Evolutionary conservation across 1,139 yeast genomes (phyloP).

Genomic region (Candida dubliniensis): DNA sequence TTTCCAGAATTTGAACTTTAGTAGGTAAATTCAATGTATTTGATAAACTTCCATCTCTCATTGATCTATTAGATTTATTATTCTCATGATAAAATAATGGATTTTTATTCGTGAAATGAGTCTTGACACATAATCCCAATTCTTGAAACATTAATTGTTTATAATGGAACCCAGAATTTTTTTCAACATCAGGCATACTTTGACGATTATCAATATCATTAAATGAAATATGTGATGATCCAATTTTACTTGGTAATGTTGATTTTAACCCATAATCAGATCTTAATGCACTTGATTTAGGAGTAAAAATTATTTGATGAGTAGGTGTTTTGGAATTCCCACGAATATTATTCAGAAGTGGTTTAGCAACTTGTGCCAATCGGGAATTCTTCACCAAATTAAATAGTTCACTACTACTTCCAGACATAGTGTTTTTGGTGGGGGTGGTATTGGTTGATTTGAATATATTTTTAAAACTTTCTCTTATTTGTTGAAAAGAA

Average conservation of each 20-base stretch:
- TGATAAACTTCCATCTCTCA: slow-evolving; percentile 27
- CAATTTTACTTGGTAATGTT: slow-evolving; percentile 44
- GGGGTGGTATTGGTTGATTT: not conserved
- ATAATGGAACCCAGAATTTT: slow-evolving; percentile 40
- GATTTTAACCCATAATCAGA: slow-evolving; percentile 48
- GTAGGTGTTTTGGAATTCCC: slow-evolving; percentile 37
- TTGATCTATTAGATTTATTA: slow-evolving; percentile 20
- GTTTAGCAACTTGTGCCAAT: slow-evolving; percentile 49
- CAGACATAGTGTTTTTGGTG: slow-evolving; percentile 1
- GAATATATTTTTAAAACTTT: too few species aligned
- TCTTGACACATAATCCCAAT: slow-evolving; percentile 37
- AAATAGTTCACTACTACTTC: slow-evolving; percentile 20
- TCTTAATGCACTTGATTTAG: slow-evolving; percentile 42
- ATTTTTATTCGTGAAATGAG: slow-evolving; percentile 29
- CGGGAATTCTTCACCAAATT: slow-evolving; percentile 43
- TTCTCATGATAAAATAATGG: slow-evolving; percentile 34
- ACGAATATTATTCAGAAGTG: slow-evolving; percentile 36
- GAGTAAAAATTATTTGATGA: slow-evolving; percentile 47
- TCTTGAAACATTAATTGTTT: slow-evolving; percentile 46
- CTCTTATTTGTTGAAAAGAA: not conserved
- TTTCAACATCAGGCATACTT: slow-evolving; percentile 52
- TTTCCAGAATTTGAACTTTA: slow-evolving; percentile 27
- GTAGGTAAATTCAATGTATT: slow-evolving; percentile 35
- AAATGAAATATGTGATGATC: slow-evolving; percentile 42
- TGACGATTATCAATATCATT: slow-evolving; percentile 46